phyloP scores from a whole-genome alignment of 2,329 filamentous ascomycete species.

The Coniochaeta sp. region DNA sequence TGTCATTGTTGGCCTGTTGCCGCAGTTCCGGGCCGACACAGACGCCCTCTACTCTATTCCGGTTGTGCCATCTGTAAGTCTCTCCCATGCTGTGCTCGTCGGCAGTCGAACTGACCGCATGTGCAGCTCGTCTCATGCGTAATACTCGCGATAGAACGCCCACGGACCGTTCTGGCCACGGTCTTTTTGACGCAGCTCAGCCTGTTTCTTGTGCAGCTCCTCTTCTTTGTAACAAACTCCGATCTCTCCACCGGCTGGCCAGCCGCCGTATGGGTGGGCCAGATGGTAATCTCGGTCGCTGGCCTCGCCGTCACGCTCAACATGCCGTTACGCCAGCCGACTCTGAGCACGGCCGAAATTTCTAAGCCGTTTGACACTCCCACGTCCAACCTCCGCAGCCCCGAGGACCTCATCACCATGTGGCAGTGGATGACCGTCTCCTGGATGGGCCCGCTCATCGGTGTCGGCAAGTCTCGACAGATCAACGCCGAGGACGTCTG shows the following conservation, averaged over 20 bases:
- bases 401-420: constrained; percentile 72
- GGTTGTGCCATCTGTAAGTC: constrained; percentile 29
- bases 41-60: constrained; percentile 16
- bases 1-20: not conserved
- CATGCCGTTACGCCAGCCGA: constrained; percentile 64
- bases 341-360: constrained; percentile 48
- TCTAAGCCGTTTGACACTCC: constrained; percentile 49
- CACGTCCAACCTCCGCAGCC: constrained; percentile 54
- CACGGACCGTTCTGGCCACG: constrained; percentile 17
- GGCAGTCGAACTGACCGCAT: not conserved
- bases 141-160: constrained; percentile 21
- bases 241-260: constrained; percentile 12
- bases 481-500: constrained; percentile 77
- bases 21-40: not conserved
- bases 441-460: constrained; percentile 73
- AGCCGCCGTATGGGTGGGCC: constrained; percentile 17
- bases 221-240: constrained; percentile 23
- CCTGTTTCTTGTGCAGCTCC: constrained; percentile 22
- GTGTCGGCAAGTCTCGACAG: constrained; percentile 54
- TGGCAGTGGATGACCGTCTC: constrained; percentile 82
- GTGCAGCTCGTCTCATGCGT: constrained; percentile 14
- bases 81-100: too few species aligned
- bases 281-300: constrained; percentile 32
- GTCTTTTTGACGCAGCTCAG: constrained; percentile 22
- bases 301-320: constrained; percentile 48